Conservation (phyloP, 1,284 basidiomycete species). For the Leccinum griseonigrum region DNA sequence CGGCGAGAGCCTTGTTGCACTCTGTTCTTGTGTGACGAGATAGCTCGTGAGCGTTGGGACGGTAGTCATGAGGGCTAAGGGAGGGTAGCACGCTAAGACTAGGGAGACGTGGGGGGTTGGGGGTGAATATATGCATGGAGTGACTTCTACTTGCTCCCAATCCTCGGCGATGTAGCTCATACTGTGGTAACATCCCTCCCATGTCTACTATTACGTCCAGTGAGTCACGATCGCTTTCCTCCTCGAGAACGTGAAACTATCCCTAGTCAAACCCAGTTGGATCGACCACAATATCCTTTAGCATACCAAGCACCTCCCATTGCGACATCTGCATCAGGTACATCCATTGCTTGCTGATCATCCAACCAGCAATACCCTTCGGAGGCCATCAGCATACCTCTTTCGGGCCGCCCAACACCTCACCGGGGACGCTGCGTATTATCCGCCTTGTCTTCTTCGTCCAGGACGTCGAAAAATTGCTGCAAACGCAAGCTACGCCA, state of each 20-base stretch:
- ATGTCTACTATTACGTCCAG: background rate
- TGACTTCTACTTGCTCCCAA: background rate
- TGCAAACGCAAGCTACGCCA: constrained; percentile 65
- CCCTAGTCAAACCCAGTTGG: constrained; percentile 48
- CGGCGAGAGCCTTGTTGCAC: constrained; percentile 63
- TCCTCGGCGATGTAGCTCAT: background rate
- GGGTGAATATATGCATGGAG: constrained; percentile 60
- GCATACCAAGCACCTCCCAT: constrained; percentile 42
- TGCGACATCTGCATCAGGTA: constrained; percentile 38
- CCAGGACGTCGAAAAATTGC: constrained; percentile 55
- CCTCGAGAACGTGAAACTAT: constrained; percentile 46
- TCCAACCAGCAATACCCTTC: constrained; percentile 62
- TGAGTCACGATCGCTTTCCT: constrained; percentile 49
- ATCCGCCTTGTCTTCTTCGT: constrained; percentile 51
- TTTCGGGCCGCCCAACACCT: constrained; percentile 51
- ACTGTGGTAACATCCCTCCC: constrained; percentile 11
- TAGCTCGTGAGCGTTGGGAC: constrained; percentile 87
- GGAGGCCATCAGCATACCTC: constrained; percentile 60
- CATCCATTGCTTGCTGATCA: constrained; percentile 69
- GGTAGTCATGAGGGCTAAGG: constrained; percentile 81
- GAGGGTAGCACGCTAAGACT: constrained; percentile 89
- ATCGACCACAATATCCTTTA: constrained; percentile 46
- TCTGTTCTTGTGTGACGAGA: constrained; percentile 75
- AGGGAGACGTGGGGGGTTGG: constrained; percentile 78
- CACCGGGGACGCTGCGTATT: constrained; percentile 51